Evolutionary conservation across 148 eudicot genomes (phyloP), one percentile per base, ranked within the genome.

Genomic region (Drosera capensis): DNA sequence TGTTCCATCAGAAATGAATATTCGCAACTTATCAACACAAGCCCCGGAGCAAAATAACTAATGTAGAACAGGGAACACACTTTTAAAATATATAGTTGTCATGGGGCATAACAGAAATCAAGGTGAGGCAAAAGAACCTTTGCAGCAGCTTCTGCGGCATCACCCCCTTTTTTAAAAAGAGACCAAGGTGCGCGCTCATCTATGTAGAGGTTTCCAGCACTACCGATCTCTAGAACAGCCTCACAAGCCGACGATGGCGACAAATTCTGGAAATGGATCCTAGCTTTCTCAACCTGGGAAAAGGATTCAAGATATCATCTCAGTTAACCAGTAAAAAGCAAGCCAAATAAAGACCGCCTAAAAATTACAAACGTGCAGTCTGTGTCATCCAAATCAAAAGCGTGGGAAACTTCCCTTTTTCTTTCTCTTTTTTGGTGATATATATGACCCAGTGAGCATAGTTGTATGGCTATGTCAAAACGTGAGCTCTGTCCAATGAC

Each of bases 121-220:
- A 19, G 45, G 23, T 41, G 23, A 19, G 14, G 8, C 18, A 16
- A 8, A 20, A 8, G 5, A 56, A 92, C 99, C 99, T 81, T 85
- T 25, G 94, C 71, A 59, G 99, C 99, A 62, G 84, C 69, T 67
- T 80, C 87, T 43, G 83, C 68, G 60, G 88, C 75, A 63, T 66
- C 56, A 52, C 79, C 94, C 41, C 88, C 94, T 78, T 85, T 78
- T 73, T 92, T 92, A 49, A 92, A 82, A 59, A 79, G 82, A 66
- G 94, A 81, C 99, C 99, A 92, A 13, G 99, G 99, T 31, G 95
- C 99, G 52, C 55, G 81, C 72, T 71, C 95, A 44, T 92, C 80
- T 54, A 92, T 74, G 68, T 92, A 92, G 38, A 77, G 36, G 60
- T 92, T 92, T 17, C 99, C 99, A 49, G 93, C 82, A 76, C 66